phyloP scores from a whole-genome alignment of 441 rosid genomes.

The Populus tomentosa region DNA sequence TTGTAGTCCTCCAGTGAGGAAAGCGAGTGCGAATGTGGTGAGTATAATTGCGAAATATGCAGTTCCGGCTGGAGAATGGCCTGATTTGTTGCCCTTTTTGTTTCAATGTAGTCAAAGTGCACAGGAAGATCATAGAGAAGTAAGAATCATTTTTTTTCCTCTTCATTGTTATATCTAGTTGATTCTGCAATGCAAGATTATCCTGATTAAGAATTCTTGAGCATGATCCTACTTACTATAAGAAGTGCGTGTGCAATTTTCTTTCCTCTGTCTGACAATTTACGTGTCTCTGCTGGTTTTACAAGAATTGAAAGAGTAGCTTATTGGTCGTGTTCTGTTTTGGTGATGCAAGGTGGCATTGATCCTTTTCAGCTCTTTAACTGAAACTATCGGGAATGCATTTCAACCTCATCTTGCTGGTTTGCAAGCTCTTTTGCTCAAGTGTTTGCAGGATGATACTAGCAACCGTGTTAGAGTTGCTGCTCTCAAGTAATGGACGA shows the following conservation, averaged over 20 bases:
- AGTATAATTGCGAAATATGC: constrained; percentile 93
- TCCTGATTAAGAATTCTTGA: background rate
- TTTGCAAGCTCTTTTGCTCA: constrained; percentile 89
- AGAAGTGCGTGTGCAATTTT: background rate
- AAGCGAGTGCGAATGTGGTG: constrained; percentile 98
- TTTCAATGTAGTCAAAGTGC: constrained; percentile 96
- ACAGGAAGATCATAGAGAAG: constrained; percentile 98
- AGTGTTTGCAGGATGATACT: constrained; percentile 88
- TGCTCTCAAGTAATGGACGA: constrained; percentile 79
- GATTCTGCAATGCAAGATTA: background rate
- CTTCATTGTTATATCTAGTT: background rate
- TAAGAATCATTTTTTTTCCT: constrained; percentile 23
- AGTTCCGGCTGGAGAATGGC: constrained; percentile 98
- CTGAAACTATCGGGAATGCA: constrained; percentile 91
- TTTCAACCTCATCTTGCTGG: constrained; percentile 86
- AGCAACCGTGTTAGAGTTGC: constrained; percentile 96
- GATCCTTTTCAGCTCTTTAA: constrained; percentile 97
- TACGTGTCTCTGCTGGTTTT: background rate
- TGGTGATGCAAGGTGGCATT: constrained; percentile 69
- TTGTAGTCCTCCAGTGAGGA: constrained; percentile 83
- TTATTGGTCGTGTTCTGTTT: constrained; percentile 6
- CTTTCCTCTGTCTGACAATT: background rate
- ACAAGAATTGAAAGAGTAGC: constrained; percentile 7
- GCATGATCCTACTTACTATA: background rate
- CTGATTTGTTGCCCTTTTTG: constrained; percentile 83